phyloP scores from a whole-genome alignment of 306 rosid species.

The Lagenaria siceraria region DNA sequence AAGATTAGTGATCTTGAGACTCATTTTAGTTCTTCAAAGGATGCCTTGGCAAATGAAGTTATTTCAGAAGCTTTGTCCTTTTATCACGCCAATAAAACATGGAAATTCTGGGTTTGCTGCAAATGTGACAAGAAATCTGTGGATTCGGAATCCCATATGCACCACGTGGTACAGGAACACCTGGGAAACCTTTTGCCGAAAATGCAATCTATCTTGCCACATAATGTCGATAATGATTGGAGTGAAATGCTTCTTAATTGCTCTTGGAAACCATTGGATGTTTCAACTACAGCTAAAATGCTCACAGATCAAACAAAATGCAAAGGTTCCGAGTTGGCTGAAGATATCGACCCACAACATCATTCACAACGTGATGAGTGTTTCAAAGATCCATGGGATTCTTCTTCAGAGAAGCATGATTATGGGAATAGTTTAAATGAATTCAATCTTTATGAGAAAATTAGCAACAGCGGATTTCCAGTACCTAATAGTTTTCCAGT shows the following conservation, averaged over 20 bases:
- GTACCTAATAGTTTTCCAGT: conserved; percentile 56
- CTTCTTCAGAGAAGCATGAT: conserved; percentile 34
- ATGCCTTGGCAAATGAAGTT: conserved; percentile 40
- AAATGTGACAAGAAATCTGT: conserved; percentile 44
- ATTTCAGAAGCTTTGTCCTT: conserved; percentile 58
- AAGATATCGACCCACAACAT: conserved; percentile 30
- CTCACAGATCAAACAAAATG: conserved; percentile 33
- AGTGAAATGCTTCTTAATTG: conserved; percentile 61
- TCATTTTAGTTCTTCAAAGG: conserved; percentile 57
- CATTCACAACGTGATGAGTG: conserved; percentile 28
- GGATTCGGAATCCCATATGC: conserved; percentile 51
- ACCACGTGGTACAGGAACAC: conserved; percentile 80
- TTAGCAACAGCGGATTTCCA: conserved; percentile 28
- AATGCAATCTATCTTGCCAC: conserved; percentile 70
- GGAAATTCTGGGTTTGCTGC: conserved; percentile 89
- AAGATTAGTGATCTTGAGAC: conserved; percentile 49
- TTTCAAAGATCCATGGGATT: conserved; percentile 42
- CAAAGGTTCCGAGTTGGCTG: conserved; percentile 27
- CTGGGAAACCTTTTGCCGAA: conserved; percentile 57
- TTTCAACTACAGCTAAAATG: conserved; percentile 60
- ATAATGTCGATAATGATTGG: conserved; percentile 66
- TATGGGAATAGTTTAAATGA: conserved; percentile 20
- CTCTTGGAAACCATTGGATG: conserved; percentile 84
- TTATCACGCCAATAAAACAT: conserved; percentile 50
- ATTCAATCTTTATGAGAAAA: conserved; percentile 20